Evolutionary conservation across 192 early-diverging fungal species (phyloP).

Genomic region (Dissophora globulifera): DNA sequence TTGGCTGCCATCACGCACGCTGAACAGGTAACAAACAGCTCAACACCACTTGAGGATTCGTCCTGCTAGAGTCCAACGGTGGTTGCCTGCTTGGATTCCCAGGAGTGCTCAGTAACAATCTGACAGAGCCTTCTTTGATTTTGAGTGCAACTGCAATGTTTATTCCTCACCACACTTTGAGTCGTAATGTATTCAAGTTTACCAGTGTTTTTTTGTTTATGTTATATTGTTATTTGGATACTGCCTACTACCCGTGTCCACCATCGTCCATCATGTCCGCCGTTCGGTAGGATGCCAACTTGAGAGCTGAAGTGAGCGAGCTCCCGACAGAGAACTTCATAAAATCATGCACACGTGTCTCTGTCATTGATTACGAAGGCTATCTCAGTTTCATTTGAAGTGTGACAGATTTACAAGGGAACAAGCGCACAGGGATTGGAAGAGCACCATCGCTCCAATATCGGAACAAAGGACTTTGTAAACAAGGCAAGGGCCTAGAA

Average conservation of each 20-base stretch:
- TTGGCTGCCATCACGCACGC: slow-evolving; percentile 23
- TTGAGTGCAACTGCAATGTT: slow-evolving; percentile 20
- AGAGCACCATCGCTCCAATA: slow-evolving; percentile 23
- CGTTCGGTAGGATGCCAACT: slow-evolving; percentile 13
- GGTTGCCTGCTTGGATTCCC: slow-evolving; percentile 21
- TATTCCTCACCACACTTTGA: background rate
- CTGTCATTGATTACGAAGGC: slow-evolving; percentile 10
- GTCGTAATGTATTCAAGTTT: no score
- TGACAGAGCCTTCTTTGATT: slow-evolving; percentile 32
- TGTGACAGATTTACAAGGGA: slow-evolving; percentile 13
- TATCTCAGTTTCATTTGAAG: slow-evolving; percentile 33
- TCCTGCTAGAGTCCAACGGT: slow-evolving; percentile 22
- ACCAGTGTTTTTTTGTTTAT: slow-evolving; percentile 3
- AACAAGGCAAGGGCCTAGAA: slow-evolving; percentile 22
- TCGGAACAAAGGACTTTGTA: slow-evolving; percentile 20
- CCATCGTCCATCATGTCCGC: slow-evolving; percentile 11
- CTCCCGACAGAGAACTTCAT: slow-evolving; percentile 23
- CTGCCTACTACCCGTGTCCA: no score
- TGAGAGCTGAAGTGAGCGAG: slow-evolving; percentile 19
- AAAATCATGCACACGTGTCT: background rate
- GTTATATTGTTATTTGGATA: slow-evolving; percentile 11
- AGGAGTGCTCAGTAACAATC: slow-evolving; percentile 35
- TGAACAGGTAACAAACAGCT: slow-evolving; percentile 11
- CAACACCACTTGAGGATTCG: slow-evolving; percentile 17
- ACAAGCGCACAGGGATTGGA: slow-evolving; percentile 36